Base-by-base conservation (phyloP, 2,329 filamentous ascomycete genomes). In the Fusarium setosum region DNA sequence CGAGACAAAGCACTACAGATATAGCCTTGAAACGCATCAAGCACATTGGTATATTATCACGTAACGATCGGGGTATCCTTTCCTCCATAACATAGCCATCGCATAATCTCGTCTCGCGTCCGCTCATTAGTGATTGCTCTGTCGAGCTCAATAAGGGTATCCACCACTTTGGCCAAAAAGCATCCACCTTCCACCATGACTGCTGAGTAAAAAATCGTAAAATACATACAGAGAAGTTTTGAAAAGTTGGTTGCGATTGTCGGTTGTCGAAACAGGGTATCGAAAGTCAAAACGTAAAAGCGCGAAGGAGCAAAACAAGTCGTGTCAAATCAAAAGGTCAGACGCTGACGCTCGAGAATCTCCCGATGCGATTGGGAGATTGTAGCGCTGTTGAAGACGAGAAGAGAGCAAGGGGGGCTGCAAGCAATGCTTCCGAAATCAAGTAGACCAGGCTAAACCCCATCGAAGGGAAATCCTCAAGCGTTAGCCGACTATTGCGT, bases 371-470 rank as follows among this genome's bases (percentile, higher is more conserved):
- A 34, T n/a, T n/a, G 21, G 17, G 45, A 24, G 48, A 40, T 40
- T 42, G 49, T 40, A 53, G 64, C 54, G 35, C 47, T 56, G 53
- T 58, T 63, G 59, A 70, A 62, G 57, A 69, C 67, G 66, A 69
- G 54, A 54, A 26, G 56, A 59, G 56, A 60, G 55, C 49, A 59
- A n/a, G n/a, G n/a, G n/a, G n/a, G 31, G 17, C 12, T 35, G 26
- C 26, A 42, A 57, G 45, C 37, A 44, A 40, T 55, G 63, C 62
- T 65, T 61, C 68, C 63, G 69, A 73, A 63, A 76, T 77, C 75
- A 77, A 73, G 73, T 77, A 64, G 74, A 77, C 76, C 76, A 77
- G 62, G 65, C 75, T 77, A 75, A 48, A 67, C 60, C 67, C 68
- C 68, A 55, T 55, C 61, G 34, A 64, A 63, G 58, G 63, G 67